Evolutionary conservation across 1,284 basidiomycete species (phyloP).

Genomic region (Neolentinus lepideus): DNA sequence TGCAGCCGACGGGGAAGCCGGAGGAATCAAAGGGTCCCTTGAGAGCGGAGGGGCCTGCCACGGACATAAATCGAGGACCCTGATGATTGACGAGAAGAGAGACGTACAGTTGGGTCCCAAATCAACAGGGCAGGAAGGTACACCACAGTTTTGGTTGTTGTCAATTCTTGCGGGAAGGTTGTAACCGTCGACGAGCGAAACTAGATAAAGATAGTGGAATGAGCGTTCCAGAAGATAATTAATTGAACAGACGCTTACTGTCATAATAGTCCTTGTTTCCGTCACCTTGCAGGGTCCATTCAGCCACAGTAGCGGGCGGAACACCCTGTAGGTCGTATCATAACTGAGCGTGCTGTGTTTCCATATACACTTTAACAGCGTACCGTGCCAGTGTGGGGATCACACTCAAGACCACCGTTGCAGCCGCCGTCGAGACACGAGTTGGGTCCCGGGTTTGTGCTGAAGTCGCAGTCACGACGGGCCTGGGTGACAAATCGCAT

Average conservation of each 20-base stretch:
- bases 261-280: slow-evolving; percentile 40
- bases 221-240: slow-evolving; percentile 14
- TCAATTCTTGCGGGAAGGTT: slow-evolving; percentile 52
- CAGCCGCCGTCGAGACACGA: slow-evolving; percentile 50
- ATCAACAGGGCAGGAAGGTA: slow-evolving; percentile 46
- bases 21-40: slow-evolving; percentile 44
- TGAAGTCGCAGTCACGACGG: slow-evolving; percentile 40
- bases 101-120: slow-evolving; percentile 38
- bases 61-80: background rate
- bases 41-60: slow-evolving; percentile 38
- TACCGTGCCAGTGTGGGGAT: slow-evolving; percentile 39
- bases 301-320: slow-evolving; percentile 54
- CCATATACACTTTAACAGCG: background rate
- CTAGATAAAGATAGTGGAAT: slow-evolving; percentile 18
- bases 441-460: slow-evolving; percentile 38
- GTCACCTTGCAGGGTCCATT: slow-evolving; percentile 40
- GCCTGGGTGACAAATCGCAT: slow-evolving; percentile 29
- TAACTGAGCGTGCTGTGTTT: slow-evolving; percentile 10
- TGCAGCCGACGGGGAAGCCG: slow-evolving; percentile 50
- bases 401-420: slow-evolving; percentile 50
- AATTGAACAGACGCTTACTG: slow-evolving; percentile 20
- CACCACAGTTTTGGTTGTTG: slow-evolving; percentile 42
- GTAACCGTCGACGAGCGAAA: slow-evolving; percentile 48
- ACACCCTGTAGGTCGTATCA: slow-evolving; percentile 27
- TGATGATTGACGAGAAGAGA: background rate